Conservation (phyloP, 23 red algal species). For the Gracilaria gracilis region DNA sequence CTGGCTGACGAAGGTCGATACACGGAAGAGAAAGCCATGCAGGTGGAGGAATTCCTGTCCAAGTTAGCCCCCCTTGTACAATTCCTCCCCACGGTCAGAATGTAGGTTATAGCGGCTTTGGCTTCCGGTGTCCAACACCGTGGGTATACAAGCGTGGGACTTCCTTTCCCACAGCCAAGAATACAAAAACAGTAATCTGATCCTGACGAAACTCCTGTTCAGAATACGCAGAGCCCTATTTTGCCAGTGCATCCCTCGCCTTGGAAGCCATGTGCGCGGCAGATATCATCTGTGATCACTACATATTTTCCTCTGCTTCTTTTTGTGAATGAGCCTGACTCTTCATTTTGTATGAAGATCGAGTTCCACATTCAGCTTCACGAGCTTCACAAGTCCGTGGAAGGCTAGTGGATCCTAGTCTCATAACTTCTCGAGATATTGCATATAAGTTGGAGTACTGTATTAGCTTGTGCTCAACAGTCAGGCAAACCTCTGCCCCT, state of each 20-base stretch:
- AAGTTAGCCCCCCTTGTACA: neutral
- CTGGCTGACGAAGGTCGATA: conserved; percentile 1
- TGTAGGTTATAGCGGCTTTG: neutral
- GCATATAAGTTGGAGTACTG: neutral
- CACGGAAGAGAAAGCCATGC: conserved; percentile 12
- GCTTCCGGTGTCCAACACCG: neutral
- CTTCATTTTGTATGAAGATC: neutral
- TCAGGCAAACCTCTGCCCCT: neutral
- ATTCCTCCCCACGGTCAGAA: conserved; percentile 23
- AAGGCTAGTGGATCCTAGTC: neutral
- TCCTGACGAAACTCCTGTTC: no score
- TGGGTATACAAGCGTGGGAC: neutral
- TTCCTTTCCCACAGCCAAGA: neutral
- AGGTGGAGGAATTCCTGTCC: neutral
- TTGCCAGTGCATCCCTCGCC: no score
- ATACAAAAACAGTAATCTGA: no score
- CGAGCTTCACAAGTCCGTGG: neutral
- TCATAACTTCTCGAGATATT: neutral
- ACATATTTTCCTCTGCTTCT: neutral
- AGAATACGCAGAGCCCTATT: no score
- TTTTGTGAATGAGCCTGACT: neutral
- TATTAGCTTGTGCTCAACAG: neutral
- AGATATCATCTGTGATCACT: no score
- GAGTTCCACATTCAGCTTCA: neutral
- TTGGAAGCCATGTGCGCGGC: no score